phyloP scores from a whole-genome alignment of 371 early-diverging fungal genomes.

The Mucor velutinosus region DNA sequence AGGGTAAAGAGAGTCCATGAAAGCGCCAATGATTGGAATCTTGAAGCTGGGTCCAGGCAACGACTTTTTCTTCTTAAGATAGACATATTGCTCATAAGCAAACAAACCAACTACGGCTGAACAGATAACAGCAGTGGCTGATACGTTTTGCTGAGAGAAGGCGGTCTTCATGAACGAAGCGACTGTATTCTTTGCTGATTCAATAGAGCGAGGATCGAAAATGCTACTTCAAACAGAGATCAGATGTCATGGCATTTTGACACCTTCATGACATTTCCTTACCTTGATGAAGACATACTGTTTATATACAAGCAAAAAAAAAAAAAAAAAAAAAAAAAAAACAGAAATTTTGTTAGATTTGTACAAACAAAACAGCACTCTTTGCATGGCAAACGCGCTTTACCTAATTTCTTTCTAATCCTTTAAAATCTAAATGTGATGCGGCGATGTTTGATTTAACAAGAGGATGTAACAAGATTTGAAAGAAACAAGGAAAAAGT shows the following conservation, averaged over 20 bases:
- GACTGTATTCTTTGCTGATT: constrained; percentile 46
- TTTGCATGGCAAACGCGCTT: neutral
- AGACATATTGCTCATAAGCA: constrained; percentile 55
- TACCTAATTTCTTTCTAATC: neutral
- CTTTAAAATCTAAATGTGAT: too few relatives aligned
- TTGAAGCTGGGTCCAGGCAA: constrained; percentile 54
- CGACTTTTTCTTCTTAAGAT: constrained; percentile 51
- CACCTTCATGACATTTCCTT: neutral
- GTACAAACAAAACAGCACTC: neutral
- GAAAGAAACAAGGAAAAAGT: neutral
- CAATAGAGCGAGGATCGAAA: constrained; percentile 49
- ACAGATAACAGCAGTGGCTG: constrained; percentile 45
- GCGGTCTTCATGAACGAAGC: constrained; percentile 39
- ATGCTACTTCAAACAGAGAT: constrained; percentile 22
- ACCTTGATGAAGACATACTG: constrained; percentile 24
- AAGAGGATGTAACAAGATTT: neutral
- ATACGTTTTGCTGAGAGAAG: constrained; percentile 33
- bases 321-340: neutral
- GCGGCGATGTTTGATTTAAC: neutral
- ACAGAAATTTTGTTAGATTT: neutral
- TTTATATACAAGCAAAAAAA: neutral
- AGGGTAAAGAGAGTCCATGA: constrained; percentile 55
- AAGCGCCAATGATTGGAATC: constrained; percentile 57
- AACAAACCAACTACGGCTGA: constrained; percentile 50
- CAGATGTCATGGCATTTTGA: neutral